Base-by-base conservation (phyloP, 148 eudicot species). In the Silene uniflora region DNA sequence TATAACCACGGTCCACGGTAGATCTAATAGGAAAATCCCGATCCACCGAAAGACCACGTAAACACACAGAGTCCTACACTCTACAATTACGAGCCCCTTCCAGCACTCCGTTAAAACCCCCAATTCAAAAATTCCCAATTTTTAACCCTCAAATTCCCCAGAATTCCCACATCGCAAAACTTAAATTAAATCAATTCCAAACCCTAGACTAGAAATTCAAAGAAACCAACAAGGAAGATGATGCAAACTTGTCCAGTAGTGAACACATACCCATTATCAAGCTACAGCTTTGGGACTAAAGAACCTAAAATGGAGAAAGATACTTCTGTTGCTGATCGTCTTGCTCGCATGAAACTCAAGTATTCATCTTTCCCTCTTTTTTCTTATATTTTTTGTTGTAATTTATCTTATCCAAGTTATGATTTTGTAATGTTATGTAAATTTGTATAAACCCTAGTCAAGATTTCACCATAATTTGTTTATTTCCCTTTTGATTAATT, bases 261-360 rank as follows among this genome's bases (percentile, higher is more conserved):
- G 49, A 87, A 87, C 69, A 77, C 83, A 32, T 89, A 87, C 56
- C 93, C 92, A 52, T 78, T 89, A 17, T 77, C 90, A 6, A 84
- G 87, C 87, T 89, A 89, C 85, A 82, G 86, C 5, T 91, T 87
- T 60, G 88, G 86, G 1, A 77, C 86, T 0, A 89, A 91, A 75
- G 92, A 84, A 60, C 86, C 91, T 49, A 91, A 91, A 76, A 81
- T 84, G 85, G 96, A 91, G 84, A 87, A 91, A 75, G 90, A 89
- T 63, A 83, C 89, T 59, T 87, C 92, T 23, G 92, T 88, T 59
- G 92, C 89, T 49, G 92, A 91, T 80, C 92, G 91, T 54, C 88
- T 89, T 67, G 89, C 89, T 66, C 89, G 91, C 44, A 91, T 89
- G 92, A 87, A 91, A 85, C 71, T 81, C 86, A 88, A 90, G 95